These are phyloP conservation scores for Volvox africanus DNA, from an alignment of 139 green algal genomes.

Conservation along the genomic window DNA sequence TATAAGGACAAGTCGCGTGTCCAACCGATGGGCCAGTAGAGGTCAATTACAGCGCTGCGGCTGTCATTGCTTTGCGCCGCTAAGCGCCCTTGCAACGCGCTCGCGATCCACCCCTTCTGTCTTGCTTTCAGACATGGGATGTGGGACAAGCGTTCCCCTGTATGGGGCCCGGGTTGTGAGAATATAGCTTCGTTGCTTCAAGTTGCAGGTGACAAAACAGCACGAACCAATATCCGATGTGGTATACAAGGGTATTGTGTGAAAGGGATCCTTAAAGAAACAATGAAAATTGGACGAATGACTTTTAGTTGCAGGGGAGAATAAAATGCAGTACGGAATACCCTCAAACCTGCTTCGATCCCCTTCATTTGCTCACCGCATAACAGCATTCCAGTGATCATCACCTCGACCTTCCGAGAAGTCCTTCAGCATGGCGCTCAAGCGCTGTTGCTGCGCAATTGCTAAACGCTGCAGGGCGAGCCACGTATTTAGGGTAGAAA, in stretches of 20 bases:
- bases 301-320: too few relatives aligned
- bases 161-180: background rate
- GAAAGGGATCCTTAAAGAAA: too few relatives aligned
- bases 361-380: constrained; percentile 48
- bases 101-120: constrained; percentile 53
- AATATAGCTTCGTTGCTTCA: too few relatives aligned
- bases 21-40: too few relatives aligned
- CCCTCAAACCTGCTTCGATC: too few relatives aligned
- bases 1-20: too few relatives aligned
- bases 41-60: too few relatives aligned
- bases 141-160: constrained; percentile 58
- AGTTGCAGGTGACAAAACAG: too few relatives aligned
- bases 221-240: too few relatives aligned
- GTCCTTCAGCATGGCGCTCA: constrained; percentile 60
- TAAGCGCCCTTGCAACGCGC: constrained; percentile 3
- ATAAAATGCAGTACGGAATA: too few relatives aligned
- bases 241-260: too few relatives aligned
- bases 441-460: constrained; percentile 32
- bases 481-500: background rate
- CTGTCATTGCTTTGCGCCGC: constrained; percentile 13
- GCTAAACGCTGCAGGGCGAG: constrained; percentile 37
- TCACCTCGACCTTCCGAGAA: constrained; percentile 49
- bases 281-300: too few relatives aligned
- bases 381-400: constrained; percentile 59
- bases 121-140: constrained; percentile 55